phyloP scores from a whole-genome alignment of 2,329 filamentous ascomycete species.

The Epichloe baconii region DNA sequence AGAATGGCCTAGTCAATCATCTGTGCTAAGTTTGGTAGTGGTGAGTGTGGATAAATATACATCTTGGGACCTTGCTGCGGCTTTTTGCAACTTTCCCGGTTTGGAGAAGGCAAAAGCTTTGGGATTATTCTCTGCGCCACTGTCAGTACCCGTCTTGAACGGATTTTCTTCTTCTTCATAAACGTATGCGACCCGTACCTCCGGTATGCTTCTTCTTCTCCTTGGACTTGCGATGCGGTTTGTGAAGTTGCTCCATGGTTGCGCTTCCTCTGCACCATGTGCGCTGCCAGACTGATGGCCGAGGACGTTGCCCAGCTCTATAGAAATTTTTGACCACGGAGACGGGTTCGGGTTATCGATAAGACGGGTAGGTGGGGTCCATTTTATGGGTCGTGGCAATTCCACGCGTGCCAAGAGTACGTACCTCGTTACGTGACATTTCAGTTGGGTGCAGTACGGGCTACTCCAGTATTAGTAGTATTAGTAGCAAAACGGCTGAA shows the following conservation, averaged over 20 bases:
- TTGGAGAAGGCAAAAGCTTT: conserved; percentile 82
- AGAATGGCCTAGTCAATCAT: background rate
- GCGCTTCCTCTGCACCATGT: conserved; percentile 3
- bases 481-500: no score
- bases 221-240: conserved; percentile 75
- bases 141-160: conserved; percentile 7
- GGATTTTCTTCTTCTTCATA: background rate
- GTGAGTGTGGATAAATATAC: conserved; percentile 25
- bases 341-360: conserved; percentile 2
- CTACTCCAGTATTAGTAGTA: no score
- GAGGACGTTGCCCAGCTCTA: background rate
- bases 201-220: conserved; percentile 64
- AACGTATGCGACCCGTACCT: conserved; percentile 27
- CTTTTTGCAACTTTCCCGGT: conserved; percentile 66
- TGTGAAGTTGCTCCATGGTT: conserved; percentile 68
- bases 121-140: conserved; percentile 53
- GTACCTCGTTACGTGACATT: background rate
- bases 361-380: background rate
- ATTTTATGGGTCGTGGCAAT: background rate
- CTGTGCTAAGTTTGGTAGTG: background rate
- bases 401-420: background rate
- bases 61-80: conserved; percentile 61
- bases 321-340: conserved; percentile 2
- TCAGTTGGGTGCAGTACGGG: no score
- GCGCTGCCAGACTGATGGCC: background rate